These are phyloP conservation scores for Basipetospora chlamydospora DNA, from an alignment of 2,329 filamentous ascomycete species.

Conservation along the genomic window DNA sequence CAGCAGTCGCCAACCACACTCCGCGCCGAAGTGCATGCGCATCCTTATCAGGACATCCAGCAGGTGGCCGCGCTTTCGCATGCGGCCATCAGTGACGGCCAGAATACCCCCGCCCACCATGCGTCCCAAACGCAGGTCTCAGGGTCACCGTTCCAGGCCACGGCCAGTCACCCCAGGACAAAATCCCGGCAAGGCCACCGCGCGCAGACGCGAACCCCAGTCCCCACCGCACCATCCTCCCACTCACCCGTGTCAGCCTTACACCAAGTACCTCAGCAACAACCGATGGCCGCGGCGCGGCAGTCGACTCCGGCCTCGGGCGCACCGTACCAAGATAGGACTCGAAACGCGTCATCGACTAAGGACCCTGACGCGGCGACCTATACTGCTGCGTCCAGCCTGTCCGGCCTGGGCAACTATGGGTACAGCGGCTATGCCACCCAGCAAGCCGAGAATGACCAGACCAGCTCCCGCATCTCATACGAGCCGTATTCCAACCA, in stretches of 20 bases:
- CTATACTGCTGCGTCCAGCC: constrained; percentile 1
- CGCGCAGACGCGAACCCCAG: constrained; percentile 16
- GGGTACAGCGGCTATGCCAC: neutral
- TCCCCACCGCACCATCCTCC: too few species aligned
- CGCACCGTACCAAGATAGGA: neutral
- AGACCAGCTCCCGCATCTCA: constrained; percentile 9
- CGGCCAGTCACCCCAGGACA: constrained; percentile 11
- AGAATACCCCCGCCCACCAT: neutral
- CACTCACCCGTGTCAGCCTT: too few species aligned
- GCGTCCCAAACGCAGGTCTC: neutral
- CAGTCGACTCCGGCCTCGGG: neutral
- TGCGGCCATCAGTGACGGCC: neutral
- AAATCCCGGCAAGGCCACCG: constrained; percentile 22
- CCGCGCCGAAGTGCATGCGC: neutral
- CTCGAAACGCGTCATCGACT: neutral
- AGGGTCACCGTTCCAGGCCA: constrained; percentile 17
- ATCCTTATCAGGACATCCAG: constrained; percentile 1
- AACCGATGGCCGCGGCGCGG: neutral
- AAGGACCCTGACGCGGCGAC: neutral
- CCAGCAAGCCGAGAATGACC: constrained; percentile 7
- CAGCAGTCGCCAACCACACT: neutral
- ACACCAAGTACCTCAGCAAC: neutral
- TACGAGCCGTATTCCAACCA: constrained; percentile 19
- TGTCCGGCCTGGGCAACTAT: constrained; percentile 2
- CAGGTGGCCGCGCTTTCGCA: neutral